Evolutionary conservation across 2,329 filamentous ascomycete genomes (phyloP), one percentile per base, ranked within the genome.

Genomic region (Colletotrichum tropicale): DNA sequence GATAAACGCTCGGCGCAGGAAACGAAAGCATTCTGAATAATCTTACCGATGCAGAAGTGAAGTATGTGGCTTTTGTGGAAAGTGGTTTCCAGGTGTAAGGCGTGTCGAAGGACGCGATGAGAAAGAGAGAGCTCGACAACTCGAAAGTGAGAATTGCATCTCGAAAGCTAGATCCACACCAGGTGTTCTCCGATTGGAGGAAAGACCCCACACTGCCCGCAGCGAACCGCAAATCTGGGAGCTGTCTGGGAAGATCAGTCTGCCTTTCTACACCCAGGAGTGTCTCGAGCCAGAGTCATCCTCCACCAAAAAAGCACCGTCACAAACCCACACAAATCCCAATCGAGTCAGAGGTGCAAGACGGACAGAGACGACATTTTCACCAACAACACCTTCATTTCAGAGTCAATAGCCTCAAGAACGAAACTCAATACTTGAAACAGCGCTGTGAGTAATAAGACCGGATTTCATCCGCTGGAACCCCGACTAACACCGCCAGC

Each of bases 1-100:
- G 89, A 77, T 91, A 89, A 65, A 90, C 83, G 5, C 87, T 88
- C 3, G 87, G 84, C 4, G 83, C 79, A 15, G 85, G 79, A 21
- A 89, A 84, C 0, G 87, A 83, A 34, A 90, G 82, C 89, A 91
- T 91, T 12, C 28, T 77, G 56, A 61, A 56, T 15, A n/a, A n/a
- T n/a, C n/a, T n/a, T n/a, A n/a, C n/a, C n/a, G n/a, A n/a, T n/a
- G n/a, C n/a, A n/a, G n/a, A n/a, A n/a, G n/a, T n/a, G n/a, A n/a
- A n/a, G n/a, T n/a, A n/a, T n/a, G n/a, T n/a, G n/a, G 18, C 4
- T 26, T 26, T 4, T 12, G 30, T 8, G 32, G 36, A 21, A 10
- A 64, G 2, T 5, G 30, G 3, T n/a, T 36, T 5, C n/a, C 32
- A 28, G 9, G 4, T 30, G 10, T n/a, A 60, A 52, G 12, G n/a